Base-by-base conservation (phyloP, 2,329 filamentous ascomycete species). In the Colletotrichum melonis region DNA sequence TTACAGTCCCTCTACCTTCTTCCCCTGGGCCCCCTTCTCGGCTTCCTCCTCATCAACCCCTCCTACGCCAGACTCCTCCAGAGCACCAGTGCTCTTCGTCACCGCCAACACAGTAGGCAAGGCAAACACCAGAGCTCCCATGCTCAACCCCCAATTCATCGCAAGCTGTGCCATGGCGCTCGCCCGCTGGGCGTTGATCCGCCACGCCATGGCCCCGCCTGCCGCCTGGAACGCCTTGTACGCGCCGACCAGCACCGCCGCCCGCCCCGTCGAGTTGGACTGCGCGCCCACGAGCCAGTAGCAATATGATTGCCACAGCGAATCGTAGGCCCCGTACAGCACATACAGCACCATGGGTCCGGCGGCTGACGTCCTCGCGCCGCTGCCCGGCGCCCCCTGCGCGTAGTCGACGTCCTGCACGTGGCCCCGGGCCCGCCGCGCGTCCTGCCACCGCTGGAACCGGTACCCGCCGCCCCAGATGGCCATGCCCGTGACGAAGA, bases 261-360 rank as follows among this genome's bases (percentile, higher is more conserved):
- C 81, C 11, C 81, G 77, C 0, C 79, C 81, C 0, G 84, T 79
- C 19, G 80, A 83, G 77, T 87, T 86, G 26, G 82, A 85, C 72
- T 82, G 80, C 1, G 85, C 83, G 12, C 86, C 85, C 67, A 87
- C 84, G n/a, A 86, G 78, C 90, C 90, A 92, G 84, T 92, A 92
- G 64, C 90, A 89, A 75, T 73, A 84, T 88, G 2, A 88, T 80
- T 93, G 91, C 90, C 90, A 93, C 22, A 91, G 85, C 1, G 91
- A 90, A 79, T 93, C 92, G 78, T 91, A 92, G 74, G 90, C 87
- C 54, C 92, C 92, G 78, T 93, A 93, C 82, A 92, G 92, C 79
- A 93, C 91, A 84, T 93, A 93, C 16, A 93, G 83, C 77, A 93
- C 89, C 77, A 93, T 92, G 11, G 91, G 91, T 0, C 91, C 35